Evolutionary conservation across 2,329 filamentous ascomycete genomes (phyloP).

Genomic region (Trichoderma breve): DNA sequence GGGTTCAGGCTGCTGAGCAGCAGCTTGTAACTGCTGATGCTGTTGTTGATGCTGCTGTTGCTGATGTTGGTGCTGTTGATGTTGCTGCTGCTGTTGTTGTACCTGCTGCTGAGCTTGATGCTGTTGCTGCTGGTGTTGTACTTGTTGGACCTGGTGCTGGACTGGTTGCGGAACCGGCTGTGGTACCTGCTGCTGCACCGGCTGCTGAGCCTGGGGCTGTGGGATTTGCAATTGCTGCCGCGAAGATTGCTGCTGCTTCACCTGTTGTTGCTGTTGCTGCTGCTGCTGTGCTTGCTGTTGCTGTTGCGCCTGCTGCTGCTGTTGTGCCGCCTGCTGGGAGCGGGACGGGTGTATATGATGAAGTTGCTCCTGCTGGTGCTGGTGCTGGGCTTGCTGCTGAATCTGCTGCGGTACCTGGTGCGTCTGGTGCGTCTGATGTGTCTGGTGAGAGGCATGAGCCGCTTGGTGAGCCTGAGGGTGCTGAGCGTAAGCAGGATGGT

Average conservation of each 20-base stretch:
- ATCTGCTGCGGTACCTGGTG: slow-evolving; percentile 14
- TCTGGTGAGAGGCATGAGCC: slow-evolving; percentile 25
- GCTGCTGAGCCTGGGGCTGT: slow-evolving; percentile 7
- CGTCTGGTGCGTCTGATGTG: slow-evolving; percentile 13
- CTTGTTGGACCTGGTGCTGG: slow-evolving; percentile 15
- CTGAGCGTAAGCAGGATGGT: slow-evolving; percentile 18
- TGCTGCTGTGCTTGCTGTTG: slow-evolving; percentile 29
- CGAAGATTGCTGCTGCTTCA: slow-evolving; percentile 20
- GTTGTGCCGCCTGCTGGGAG: slow-evolving; percentile 30
- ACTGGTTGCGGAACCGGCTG: slow-evolving; percentile 24
- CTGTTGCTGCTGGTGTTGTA: slow-evolving; percentile 7
- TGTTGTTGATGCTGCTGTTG: slow-evolving; percentile 28
- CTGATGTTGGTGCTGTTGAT: slow-evolving; percentile 28
- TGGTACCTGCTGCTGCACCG: slow-evolving; percentile 19
- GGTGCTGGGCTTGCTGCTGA: slow-evolving; percentile 29
- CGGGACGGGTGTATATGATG: slow-evolving; percentile 29
- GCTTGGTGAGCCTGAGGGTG: slow-evolving; percentile 28
- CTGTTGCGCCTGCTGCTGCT: slow-evolving; percentile 27
- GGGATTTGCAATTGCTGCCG: slow-evolving; percentile 10
- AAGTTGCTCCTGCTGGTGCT: slow-evolving; percentile 29
- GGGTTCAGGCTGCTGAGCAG: slow-evolving; percentile 37
- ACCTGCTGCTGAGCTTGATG: slow-evolving; percentile 22
- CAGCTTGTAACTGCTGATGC: slow-evolving; percentile 27
- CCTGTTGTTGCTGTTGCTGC: slow-evolving; percentile 8
- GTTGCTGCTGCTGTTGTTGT: slow-evolving; percentile 27